These are phyloP conservation scores for Suillus hirtellus DNA, from an alignment of 768 basidiomycete genomes.

Conservation along the genomic window DNA sequence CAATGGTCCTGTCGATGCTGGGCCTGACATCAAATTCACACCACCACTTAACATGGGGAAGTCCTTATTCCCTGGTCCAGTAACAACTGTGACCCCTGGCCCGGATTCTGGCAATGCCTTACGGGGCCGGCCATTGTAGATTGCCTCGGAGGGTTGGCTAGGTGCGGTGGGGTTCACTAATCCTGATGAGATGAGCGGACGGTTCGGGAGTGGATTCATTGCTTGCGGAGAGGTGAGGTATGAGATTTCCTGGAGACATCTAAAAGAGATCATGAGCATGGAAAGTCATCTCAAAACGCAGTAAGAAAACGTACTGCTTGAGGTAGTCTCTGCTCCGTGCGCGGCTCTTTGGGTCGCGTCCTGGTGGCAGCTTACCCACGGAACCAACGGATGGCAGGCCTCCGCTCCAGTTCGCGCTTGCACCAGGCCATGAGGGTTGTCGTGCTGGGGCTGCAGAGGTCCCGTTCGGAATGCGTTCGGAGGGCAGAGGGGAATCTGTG, in stretches of 20 bases:
- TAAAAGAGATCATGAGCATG: slow-evolving; percentile 29
- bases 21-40: slow-evolving; percentile 52
- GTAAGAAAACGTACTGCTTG: slow-evolving; percentile 71
- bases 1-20: slow-evolving; percentile 46
- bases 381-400: slow-evolving; percentile 44
- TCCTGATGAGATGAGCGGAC: slow-evolving; percentile 55
- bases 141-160: slow-evolving; percentile 60
- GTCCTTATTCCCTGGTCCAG: slow-evolving; percentile 49
- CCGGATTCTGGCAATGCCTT: slow-evolving; percentile 71
- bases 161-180: slow-evolving; percentile 19
- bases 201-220: slow-evolving; percentile 93
- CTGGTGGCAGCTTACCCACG: slow-evolving; percentile 71
- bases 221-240: slow-evolving; percentile 97
- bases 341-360: slow-evolving; percentile 93
- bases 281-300: slow-evolving; percentile 15
- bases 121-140: slow-evolving; percentile 79
- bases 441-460: slow-evolving; percentile 47
- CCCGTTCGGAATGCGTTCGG: slow-evolving; percentile 72
- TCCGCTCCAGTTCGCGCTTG: slow-evolving; percentile 38
- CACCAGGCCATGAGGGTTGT: slow-evolving; percentile 57
- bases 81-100: slow-evolving; percentile 30
- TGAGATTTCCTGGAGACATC: slow-evolving; percentile 96
- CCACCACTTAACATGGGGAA: slow-evolving; percentile 57
- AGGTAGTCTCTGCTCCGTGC: slow-evolving; percentile 95
- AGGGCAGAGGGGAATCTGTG: slow-evolving; percentile 70